A percentile compares a stretch with the other conserved stretches of the same genome.
Conservation (phyloP, 1,284 basidiomycete species). For the Apiotrichum laibachii region DNA sequence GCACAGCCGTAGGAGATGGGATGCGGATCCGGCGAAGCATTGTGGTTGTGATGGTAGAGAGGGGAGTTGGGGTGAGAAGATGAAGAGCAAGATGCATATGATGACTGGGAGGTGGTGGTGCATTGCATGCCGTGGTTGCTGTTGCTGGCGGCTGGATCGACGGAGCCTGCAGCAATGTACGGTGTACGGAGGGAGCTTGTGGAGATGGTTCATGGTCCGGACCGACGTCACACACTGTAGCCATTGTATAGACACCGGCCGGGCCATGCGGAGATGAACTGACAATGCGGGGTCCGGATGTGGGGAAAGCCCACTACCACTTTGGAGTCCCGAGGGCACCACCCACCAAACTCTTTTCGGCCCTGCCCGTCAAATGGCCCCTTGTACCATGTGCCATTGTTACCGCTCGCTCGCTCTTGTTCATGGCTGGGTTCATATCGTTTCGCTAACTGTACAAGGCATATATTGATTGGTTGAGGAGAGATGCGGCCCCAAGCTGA, state of each 20-base stretch:
- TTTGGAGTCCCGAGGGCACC: too few species aligned
- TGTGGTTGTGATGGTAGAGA: background rate
- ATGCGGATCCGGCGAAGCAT: constrained; percentile 18
- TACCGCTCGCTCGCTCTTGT: too few species aligned
- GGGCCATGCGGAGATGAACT: background rate
- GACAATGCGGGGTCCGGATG: background rate
- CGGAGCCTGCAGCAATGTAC: background rate
- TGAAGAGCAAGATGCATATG: too few species aligned
- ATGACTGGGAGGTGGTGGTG: background rate
- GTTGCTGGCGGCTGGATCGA: background rate
- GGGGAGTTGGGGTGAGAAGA: background rate
- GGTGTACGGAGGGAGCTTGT: background rate
- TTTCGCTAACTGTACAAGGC: too few species aligned
- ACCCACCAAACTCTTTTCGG: too few species aligned
- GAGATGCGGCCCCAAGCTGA: too few species aligned
- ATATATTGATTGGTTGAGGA: too few species aligned
- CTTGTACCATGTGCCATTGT: too few species aligned
- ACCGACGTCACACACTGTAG: constrained; percentile 1
- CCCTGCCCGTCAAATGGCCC: too few species aligned
- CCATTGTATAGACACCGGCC: background rate
- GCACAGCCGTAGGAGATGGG: constrained; percentile 5
- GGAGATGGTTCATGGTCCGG: background rate
- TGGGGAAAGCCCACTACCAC: background rate
- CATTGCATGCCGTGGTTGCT: background rate
- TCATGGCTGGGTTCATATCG: too few species aligned